Evolutionary conservation across 306 rosid genomes (phyloP).

Genomic region (peach (Prunus persica)): Prunus_persica_NCBIv2 NC_034016.1:19619001-19619500

Average conservation of each 20-base stretch:
- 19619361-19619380: constrained; percentile 53
- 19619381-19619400: constrained; percentile 58
- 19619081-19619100: not conserved
- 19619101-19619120: constrained; percentile 22
- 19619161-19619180: constrained; percentile 44
- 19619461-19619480: constrained; percentile 54
- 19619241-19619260: constrained; percentile 30
- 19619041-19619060: not conserved
- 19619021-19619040: constrained; percentile 4
- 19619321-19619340: constrained; percentile 34
- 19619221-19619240: constrained; percentile 66
- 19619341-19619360: constrained; percentile 43
- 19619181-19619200: constrained; percentile 41
- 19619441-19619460: constrained; percentile 39
- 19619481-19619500: constrained; percentile 63
- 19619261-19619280: constrained; percentile 49
- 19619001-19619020: not conserved
- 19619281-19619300: constrained; percentile 53
- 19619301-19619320: constrained; percentile 47
- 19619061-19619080: not conserved
- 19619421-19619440: constrained; percentile 59
- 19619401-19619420: constrained; percentile 67
- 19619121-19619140: constrained; percentile 60
- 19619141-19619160: constrained; percentile 58
- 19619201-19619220: constrained; percentile 37